Base-by-base conservation (phyloP, 2,329 filamentous ascomycete genomes). In the Fusarium sp. region DNA sequence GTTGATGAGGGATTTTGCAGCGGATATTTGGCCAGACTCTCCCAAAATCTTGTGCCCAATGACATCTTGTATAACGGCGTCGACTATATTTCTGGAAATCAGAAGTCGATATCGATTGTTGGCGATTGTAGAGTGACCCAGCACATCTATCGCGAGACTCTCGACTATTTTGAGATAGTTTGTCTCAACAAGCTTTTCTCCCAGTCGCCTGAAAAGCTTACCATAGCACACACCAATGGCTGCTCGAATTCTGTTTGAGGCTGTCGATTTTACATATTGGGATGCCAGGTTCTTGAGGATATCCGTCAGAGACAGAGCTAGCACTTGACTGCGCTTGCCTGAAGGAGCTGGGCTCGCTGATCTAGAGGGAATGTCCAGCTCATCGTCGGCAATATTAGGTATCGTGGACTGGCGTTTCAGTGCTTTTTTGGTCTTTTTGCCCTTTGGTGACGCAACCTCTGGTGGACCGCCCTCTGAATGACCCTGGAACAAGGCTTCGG, bases 91-190 rank as follows among this genome's bases (percentile, higher is more conserved):
- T 62, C 96, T 89, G 6, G 94, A 94, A 67, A 94, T 92, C 21
- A 99, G 87, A 21, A 97, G 88, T 23, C 96, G 92, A 81, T 98
- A 97, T 44, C 96, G 92, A 79, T 97, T 97, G 79, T 94, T 93
- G 58, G 88, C 88, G 69, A 98, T 92, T 60, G 89, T 93, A 6
- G 89, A 85, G 78, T 94, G 91, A 67, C 93, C 93, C 63, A 98
- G 86, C 9, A 99, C 81, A 62, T 98, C 95, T 32, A 90, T 85
- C 12, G 96, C 92, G 37, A 98, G 85, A 79, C 95, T 94, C 71
- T 93, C 91, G 9, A 95, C 89, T 72, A 99, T 95, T 59, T 89
- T 90, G 38, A 92, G 85, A 80, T 98, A 99, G 76, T 94, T 92
- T 49, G 88, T 87, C 82, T 98, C 95, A 10, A 98, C 89, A n/a